Conservation (phyloP, 768 basidiomycete genomes). For the Lactifluus subvellereus region DNA sequence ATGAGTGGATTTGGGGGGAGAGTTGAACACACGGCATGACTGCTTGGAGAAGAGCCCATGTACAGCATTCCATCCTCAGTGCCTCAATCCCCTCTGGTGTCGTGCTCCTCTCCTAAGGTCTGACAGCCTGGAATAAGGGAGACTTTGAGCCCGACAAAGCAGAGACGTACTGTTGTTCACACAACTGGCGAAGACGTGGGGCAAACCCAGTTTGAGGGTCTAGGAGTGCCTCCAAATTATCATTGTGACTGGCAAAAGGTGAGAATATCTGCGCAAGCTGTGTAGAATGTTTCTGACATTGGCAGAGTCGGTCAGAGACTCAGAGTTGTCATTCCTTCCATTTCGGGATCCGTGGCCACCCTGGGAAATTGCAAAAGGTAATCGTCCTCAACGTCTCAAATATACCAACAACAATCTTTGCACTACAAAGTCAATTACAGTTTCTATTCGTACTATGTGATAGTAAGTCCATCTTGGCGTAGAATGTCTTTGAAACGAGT, state of each 20-base stretch:
- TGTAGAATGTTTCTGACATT: constrained; percentile 54
- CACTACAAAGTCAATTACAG: too few relatives aligned
- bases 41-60: constrained; percentile 76
- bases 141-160: not conserved
- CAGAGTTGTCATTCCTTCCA: not conserved
- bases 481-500: not conserved
- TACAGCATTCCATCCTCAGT: constrained; percentile 68
- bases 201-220: constrained; percentile 67
- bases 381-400: too few relatives aligned
- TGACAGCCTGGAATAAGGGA: constrained; percentile 38
- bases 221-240: constrained; percentile 55
- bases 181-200: constrained; percentile 49
- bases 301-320: not conserved
- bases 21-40: constrained; percentile 60
- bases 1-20: not conserved
- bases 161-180: constrained; percentile 50
- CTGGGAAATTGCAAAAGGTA: too few relatives aligned
- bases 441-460: not conserved
- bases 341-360: not conserved
- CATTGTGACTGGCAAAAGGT: constrained; percentile 47
- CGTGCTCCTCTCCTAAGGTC: constrained; percentile 41
- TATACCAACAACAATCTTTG: too few relatives aligned
- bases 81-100: constrained; percentile 53
- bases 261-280: constrained; percentile 64
- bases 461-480: not conserved